Evolutionary conservation across 257 asterid genomes (phyloP).

Genomic region (Striga asiatica): DNA sequence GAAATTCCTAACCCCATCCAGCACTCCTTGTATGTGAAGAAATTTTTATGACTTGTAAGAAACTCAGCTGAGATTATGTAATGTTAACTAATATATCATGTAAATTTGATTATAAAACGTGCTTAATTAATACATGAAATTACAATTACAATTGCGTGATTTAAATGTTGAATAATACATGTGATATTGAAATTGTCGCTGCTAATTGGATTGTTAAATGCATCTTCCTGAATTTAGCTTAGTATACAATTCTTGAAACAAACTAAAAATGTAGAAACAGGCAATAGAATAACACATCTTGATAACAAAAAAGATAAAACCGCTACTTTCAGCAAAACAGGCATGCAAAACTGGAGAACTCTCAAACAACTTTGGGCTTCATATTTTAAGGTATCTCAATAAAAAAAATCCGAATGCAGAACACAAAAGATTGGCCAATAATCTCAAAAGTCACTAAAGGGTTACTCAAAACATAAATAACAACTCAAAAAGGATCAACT

Average conservation of each 20-base stretch:
- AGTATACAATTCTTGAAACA: too few relatives aligned
- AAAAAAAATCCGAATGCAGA: not conserved
- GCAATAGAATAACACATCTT: too few relatives aligned
- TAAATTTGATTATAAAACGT: not conserved
- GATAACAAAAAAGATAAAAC: too few relatives aligned
- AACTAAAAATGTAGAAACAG: too few relatives aligned
- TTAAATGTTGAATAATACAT: too few relatives aligned
- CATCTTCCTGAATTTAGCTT: too few relatives aligned
- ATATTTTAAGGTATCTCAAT: not conserved
- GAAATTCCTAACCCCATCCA: constrained; percentile 39
- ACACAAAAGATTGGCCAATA: constrained; percentile 4
- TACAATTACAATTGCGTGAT: too few relatives aligned
- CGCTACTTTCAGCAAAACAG: too few relatives aligned
- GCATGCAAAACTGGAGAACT: too few relatives aligned
- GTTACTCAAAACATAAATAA: not conserved
- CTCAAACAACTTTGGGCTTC: not conserved
- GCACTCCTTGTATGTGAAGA: constrained; percentile 33
- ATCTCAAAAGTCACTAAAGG: not conserved
- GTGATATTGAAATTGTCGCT: too few relatives aligned
- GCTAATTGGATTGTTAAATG: too few relatives aligned
- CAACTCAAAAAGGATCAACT: not conserved
- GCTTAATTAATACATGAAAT: too few relatives aligned
- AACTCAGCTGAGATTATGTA: constrained; percentile 16
- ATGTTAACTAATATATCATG: constrained; percentile 13
- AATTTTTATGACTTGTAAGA: constrained; percentile 22